Conservation (phyloP, 2,329 filamentous ascomycete species). For the Purpureocillium takamizusanense region DNA sequence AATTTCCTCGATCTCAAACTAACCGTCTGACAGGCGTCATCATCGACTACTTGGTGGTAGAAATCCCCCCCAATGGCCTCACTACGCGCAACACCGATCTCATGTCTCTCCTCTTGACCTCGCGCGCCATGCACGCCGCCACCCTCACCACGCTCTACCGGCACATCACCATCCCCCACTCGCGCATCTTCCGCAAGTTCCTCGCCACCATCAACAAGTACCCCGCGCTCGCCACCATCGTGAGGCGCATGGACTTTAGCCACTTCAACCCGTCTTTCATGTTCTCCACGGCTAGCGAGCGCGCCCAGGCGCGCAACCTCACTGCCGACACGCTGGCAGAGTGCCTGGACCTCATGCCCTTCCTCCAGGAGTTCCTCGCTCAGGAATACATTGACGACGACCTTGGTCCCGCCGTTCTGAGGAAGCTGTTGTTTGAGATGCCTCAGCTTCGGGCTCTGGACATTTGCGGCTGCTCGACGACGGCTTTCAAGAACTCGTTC, state of each 20-base stretch:
- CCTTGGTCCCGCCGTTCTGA: constrained; percentile 56
- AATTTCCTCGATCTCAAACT: background rate
- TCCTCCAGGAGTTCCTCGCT: constrained; percentile 67
- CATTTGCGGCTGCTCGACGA: constrained; percentile 67
- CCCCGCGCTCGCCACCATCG: constrained; percentile 61
- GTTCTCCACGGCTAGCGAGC: constrained; percentile 66
- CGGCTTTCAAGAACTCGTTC: constrained; percentile 58
- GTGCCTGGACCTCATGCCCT: constrained; percentile 63
- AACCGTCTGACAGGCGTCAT: constrained; percentile 48
- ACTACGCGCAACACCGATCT: constrained; percentile 70
- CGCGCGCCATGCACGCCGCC: constrained; percentile 61
- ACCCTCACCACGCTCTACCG: constrained; percentile 69
- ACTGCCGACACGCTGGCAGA: constrained; percentile 63
- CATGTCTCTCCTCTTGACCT: constrained; percentile 67
- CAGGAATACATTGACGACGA: constrained; percentile 79
- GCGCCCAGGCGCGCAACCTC: constrained; percentile 65
- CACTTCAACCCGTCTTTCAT: constrained; percentile 76
- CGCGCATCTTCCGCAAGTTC: constrained; percentile 75
- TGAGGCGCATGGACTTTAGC: constrained; percentile 73
- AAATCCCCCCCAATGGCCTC: constrained; percentile 63
- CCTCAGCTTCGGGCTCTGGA: constrained; percentile 60
- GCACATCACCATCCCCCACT: constrained; percentile 76
- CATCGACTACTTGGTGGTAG: constrained; percentile 64
- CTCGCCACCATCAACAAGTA: constrained; percentile 59
- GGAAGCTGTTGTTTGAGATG: constrained; percentile 61